Conservation (phyloP, 192 early-diverging fungal genomes). For the Phycomyces blakesleeanus region DNA sequence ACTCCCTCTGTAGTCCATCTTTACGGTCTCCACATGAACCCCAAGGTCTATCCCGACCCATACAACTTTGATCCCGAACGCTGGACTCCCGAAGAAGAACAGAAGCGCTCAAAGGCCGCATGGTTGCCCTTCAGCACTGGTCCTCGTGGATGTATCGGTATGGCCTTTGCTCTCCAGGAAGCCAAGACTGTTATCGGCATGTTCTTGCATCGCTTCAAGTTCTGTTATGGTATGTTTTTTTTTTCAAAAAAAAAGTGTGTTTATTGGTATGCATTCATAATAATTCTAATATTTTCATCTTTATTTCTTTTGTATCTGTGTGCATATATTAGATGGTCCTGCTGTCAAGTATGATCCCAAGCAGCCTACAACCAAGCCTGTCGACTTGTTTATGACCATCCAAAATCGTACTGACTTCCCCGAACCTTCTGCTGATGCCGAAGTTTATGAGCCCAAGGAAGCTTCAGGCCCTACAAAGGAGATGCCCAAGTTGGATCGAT, state of each 20-base stretch:
- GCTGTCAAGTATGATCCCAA: constrained; percentile 27
- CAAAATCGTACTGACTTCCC: constrained; percentile 31
- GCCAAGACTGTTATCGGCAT: constrained; percentile 51
- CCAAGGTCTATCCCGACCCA: constrained; percentile 24
- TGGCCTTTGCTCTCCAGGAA: constrained; percentile 53
- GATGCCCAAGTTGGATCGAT: neutral
- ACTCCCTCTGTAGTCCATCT: neutral
- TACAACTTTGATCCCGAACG: constrained; percentile 31
- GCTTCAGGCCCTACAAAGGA: neutral
- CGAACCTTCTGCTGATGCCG: constrained; percentile 17
- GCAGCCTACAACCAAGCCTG: constrained; percentile 32
- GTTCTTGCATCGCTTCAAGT: constrained; percentile 43
- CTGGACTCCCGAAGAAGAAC: constrained; percentile 28
- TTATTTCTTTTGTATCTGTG: too few relatives aligned
- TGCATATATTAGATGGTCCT: constrained; percentile 22
- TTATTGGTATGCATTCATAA: neutral
- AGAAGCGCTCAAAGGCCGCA: constrained; percentile 19
- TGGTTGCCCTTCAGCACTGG: constrained; percentile 39
- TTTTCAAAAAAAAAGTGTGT: neutral
- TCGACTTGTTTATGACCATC: constrained; percentile 30
- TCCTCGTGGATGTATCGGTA: constrained; percentile 35
- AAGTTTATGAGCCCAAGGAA: neutral
- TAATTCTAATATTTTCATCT: neutral
- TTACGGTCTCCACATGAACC: constrained; percentile 18
- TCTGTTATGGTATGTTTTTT: constrained; percentile 31